A percentile compares a stretch with the other conserved stretches of the same genome.
These are phyloP conservation scores for Rhodotorula sp. DNA, from an alignment of 1,284 basidiomycete species.

Conservation along the genomic window DNA sequence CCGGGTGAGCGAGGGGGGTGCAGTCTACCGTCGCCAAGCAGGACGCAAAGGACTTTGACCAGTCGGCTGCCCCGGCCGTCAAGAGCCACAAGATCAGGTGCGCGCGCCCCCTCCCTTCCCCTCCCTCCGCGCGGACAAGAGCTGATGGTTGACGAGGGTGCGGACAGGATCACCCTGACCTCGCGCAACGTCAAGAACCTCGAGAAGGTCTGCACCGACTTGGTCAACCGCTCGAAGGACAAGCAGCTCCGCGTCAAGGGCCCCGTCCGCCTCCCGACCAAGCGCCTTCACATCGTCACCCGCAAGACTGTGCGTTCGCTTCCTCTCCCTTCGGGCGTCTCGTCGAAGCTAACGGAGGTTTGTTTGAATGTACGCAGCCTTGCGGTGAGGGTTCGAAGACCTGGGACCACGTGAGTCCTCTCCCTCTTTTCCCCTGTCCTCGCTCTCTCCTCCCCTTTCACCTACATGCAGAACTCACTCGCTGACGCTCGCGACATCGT, in stretches of 20 bases:
- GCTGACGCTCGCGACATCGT: background rate
- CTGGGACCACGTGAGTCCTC: slow-evolving; percentile 73
- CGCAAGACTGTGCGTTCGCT: slow-evolving; percentile 78
- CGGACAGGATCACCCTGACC: slow-evolving; percentile 81
- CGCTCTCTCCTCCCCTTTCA: too few relatives aligned
- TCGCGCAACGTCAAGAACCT: slow-evolving; percentile 96
- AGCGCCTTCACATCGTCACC: slow-evolving; percentile 95
- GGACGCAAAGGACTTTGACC: slow-evolving; percentile 68
- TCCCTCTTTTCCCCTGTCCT: background rate
- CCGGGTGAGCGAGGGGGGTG: too few relatives aligned
- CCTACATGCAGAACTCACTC: fast-evolving
- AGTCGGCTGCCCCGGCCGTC: slow-evolving; percentile 80
- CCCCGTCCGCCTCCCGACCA: slow-evolving; percentile 97
- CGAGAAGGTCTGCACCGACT: slow-evolving; percentile 78
- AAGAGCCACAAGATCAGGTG: slow-evolving; percentile 97
- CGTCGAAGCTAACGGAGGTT: background rate
- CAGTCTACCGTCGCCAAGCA: background rate
- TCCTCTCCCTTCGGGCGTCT: background rate
- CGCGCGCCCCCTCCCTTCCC: background rate
- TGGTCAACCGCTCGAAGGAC: slow-evolving; percentile 99
- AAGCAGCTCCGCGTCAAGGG: slow-evolving; percentile 99
- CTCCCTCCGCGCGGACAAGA: slow-evolving; percentile 52
- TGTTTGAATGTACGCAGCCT: slow-evolving; percentile 58
- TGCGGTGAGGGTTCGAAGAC: slow-evolving; percentile 99
- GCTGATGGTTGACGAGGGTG: slow-evolving; percentile 79